A percentile compares a stretch with the other conserved stretches of the same genome.
These are phyloP conservation scores for Collybiopsis luxurians DNA, from an alignment of 768 basidiomycete genomes.

Conservation along the genomic window DNA sequence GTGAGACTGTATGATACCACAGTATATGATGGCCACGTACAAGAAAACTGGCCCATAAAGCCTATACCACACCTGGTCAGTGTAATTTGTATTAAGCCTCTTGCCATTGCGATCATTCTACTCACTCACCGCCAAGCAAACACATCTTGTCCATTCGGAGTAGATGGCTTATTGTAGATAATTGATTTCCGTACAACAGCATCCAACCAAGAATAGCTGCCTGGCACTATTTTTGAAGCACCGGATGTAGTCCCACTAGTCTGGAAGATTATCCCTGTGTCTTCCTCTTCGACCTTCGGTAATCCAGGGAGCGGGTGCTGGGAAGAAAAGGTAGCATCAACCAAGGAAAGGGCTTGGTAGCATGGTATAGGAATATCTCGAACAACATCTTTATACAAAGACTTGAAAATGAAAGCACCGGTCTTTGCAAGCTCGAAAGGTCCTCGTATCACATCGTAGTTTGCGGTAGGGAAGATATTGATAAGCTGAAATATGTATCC, in stretches of 20 bases:
- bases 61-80: constrained; percentile 73
- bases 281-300: neutral
- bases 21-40: constrained; percentile 41
- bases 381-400: constrained; percentile 34
- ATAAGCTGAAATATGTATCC: constrained; percentile 81
- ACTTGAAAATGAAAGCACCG: constrained; percentile 61
- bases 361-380: constrained; percentile 44
- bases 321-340: too few relatives aligned
- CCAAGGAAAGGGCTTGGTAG: too few relatives aligned
- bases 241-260: constrained; percentile 4
- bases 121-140: neutral
- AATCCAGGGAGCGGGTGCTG: too few relatives aligned
- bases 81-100: constrained; percentile 10
- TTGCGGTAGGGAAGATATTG: constrained; percentile 60
- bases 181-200: neutral
- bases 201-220: neutral
- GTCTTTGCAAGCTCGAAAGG: constrained; percentile 61
- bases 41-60: constrained; percentile 75
- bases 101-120: too few relatives aligned
- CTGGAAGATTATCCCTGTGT: neutral
- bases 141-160: neutral
- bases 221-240: neutral
- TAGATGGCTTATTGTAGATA: neutral
- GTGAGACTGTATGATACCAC: constrained; percentile 21
- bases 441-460: constrained; percentile 69